phyloP scores from a whole-genome alignment of 345 rosid species.

The Corchorus capsularis region DNA sequence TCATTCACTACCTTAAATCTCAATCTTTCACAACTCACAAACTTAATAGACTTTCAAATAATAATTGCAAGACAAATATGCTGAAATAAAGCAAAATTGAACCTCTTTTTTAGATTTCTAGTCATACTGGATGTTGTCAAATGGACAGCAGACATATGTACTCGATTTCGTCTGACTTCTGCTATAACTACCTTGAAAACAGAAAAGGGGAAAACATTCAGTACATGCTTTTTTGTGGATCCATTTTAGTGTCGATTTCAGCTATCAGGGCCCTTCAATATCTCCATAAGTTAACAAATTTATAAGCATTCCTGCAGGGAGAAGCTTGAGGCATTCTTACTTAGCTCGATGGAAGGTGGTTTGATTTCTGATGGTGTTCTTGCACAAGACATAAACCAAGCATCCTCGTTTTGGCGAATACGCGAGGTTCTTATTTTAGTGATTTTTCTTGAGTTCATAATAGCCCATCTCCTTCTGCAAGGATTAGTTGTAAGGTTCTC shows the following conservation, averaged over 20 bases:
- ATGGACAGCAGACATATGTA: background rate
- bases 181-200: background rate
- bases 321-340: slow-evolving; percentile 88
- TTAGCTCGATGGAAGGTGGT: slow-evolving; percentile 75
- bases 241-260: background rate
- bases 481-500: slow-evolving; percentile 11
- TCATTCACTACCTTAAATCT: background rate
- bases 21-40: background rate
- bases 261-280: background rate
- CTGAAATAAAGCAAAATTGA: background rate
- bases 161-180: background rate
- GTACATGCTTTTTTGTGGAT: background rate
- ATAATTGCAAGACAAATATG: background rate
- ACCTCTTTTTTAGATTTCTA: background rate
- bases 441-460: too few relatives aligned
- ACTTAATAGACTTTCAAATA: background rate
- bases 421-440: slow-evolving; percentile 64
- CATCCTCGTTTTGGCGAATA: slow-evolving; percentile 87
- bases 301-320: slow-evolving; percentile 52
- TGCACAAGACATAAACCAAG: slow-evolving; percentile 93
- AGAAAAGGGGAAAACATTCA: background rate
- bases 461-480: background rate
- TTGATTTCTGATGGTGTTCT: slow-evolving; percentile 88
- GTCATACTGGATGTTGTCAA: background rate
- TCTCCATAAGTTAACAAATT: slow-evolving; percentile 1